Conservation (phyloP, 2,329 filamentous ascomycete genomes). For the Colletotrichum sp. region DNA sequence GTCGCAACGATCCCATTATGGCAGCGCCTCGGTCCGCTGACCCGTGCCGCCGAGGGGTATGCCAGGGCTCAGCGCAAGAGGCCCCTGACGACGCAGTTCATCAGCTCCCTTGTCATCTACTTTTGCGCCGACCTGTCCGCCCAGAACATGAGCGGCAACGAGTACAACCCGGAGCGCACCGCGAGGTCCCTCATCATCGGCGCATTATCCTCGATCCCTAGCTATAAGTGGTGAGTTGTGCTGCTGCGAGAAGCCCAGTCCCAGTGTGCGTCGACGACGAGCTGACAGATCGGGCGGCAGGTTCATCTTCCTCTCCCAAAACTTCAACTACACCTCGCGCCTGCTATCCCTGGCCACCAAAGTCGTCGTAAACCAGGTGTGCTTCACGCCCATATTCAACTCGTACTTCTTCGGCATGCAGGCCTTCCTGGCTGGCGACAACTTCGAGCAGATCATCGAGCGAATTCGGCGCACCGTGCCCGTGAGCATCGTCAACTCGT, state of each 20-base stretch:
- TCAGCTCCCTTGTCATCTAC: slow-evolving; percentile 79
- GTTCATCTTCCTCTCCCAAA: slow-evolving; percentile 79
- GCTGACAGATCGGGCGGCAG: slow-evolving; percentile 40
- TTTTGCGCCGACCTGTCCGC: slow-evolving; percentile 79
- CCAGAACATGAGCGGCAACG: slow-evolving; percentile 68
- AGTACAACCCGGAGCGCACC: slow-evolving; percentile 74
- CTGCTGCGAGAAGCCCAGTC: not conserved
- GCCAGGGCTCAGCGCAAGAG: slow-evolving; percentile 72
- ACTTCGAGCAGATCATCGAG: slow-evolving; percentile 66
- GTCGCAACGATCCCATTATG: slow-evolving; percentile 53
- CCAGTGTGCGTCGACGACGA: not conserved
- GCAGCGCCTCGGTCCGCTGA: slow-evolving; percentile 64
- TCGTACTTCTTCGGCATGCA: slow-evolving; percentile 84
- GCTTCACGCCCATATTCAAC: slow-evolving; percentile 86
- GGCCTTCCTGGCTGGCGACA: slow-evolving; percentile 74
- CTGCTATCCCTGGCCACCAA: slow-evolving; percentile 75
- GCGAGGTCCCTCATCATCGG: slow-evolving; percentile 77
- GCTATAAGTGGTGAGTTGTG: slow-evolving; percentile 75
- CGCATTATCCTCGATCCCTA: slow-evolving; percentile 74
- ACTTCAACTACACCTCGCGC: slow-evolving; percentile 85
- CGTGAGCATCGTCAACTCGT: slow-evolving; percentile 76
- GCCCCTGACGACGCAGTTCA: slow-evolving; percentile 82
- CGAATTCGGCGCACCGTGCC: slow-evolving; percentile 80
- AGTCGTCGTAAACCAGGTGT: slow-evolving; percentile 78
- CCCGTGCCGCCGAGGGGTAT: slow-evolving; percentile 63